phyloP scores from a whole-genome alignment of 177 flowering plant genomes.

The Vitis hybrid region DNA sequence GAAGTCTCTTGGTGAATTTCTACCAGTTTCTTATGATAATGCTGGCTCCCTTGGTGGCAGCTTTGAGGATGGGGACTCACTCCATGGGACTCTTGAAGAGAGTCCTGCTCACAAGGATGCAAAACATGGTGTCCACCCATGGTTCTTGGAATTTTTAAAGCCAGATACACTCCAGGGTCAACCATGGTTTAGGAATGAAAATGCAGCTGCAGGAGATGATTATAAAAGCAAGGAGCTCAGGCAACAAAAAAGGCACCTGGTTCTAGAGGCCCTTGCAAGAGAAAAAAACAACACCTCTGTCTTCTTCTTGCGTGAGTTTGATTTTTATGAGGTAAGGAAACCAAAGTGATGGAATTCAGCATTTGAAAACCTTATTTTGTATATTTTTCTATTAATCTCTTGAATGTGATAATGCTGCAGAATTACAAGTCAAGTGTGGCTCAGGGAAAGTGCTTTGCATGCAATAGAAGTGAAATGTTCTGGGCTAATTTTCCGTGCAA shows the following conservation, averaged over 20 bases:
- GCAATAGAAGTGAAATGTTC: conserved; percentile 20
- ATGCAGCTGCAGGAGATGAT: neutral
- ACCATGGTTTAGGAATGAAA: conserved; percentile 12
- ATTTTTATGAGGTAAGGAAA: conserved; percentile 32
- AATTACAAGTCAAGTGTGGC: conserved; percentile 21
- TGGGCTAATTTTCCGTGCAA: conserved; percentile 49
- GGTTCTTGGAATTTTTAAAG: conserved; percentile 31
- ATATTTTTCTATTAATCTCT: neutral
- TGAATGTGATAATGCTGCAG: conserved; percentile 29
- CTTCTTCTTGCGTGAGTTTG: conserved; percentile 36
- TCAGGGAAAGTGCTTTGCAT: conserved; percentile 34
- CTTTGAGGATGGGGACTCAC: neutral
- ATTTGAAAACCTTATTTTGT: neutral
- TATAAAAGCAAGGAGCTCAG: neutral
- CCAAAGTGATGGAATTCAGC: neutral
- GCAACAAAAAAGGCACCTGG: conserved; percentile 18
- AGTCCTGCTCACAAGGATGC: conserved; percentile 4
- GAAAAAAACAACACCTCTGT: conserved; percentile 21
- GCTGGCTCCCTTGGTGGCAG: neutral
- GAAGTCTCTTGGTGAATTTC: conserved; percentile 14
- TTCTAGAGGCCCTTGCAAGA: conserved; percentile 33
- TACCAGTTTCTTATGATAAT: conserved; percentile 5
- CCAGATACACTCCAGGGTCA: conserved; percentile 25
- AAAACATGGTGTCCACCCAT: neutral
- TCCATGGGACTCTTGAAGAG: neutral